phyloP scores from a whole-genome alignment of 129 eudicot genomes.

The Deinandra increscens region DNA sequence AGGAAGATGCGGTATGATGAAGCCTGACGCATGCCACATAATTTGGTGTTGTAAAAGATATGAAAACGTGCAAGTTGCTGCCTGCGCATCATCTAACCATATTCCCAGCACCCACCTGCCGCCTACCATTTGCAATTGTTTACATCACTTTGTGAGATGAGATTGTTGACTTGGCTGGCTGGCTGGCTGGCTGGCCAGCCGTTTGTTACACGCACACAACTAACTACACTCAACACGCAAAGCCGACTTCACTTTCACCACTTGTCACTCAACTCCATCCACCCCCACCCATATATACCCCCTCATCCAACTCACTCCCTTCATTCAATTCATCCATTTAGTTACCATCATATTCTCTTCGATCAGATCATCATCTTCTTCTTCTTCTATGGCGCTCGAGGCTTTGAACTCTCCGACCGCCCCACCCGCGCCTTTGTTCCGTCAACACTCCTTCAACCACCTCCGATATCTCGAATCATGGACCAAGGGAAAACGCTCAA shows the following conservation, averaged over 20 bases:
- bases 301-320: too few species aligned
- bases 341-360: too few species aligned
- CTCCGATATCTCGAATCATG: conserved; percentile 19
- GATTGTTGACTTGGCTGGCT: not conserved
- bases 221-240: conserved; percentile 30
- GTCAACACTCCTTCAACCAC: conserved; percentile 24
- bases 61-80: not conserved
- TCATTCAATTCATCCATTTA: too few species aligned
- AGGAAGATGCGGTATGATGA: not conserved
- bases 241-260: conserved; percentile 33
- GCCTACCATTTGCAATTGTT: not conserved
- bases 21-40: not conserved
- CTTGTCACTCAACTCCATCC: conserved; percentile 38
- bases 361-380: too few species aligned
- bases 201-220: conserved; percentile 27
- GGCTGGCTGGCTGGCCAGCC: conserved; percentile 8
- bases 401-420: conserved; percentile 29
- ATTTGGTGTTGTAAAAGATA: not conserved
- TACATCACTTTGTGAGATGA: too few species aligned
- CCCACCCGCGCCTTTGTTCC: conserved; percentile 9
- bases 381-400: conserved; percentile 23
- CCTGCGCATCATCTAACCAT: too few species aligned
- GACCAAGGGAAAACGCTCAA: conserved; percentile 43
- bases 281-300: not conserved
- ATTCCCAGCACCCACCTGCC: not conserved